Evolutionary conservation across 441 rosid genomes (phyloP), one percentile per base, ranked within the genome.

Genomic region (Adansonia gregorii): DNA sequence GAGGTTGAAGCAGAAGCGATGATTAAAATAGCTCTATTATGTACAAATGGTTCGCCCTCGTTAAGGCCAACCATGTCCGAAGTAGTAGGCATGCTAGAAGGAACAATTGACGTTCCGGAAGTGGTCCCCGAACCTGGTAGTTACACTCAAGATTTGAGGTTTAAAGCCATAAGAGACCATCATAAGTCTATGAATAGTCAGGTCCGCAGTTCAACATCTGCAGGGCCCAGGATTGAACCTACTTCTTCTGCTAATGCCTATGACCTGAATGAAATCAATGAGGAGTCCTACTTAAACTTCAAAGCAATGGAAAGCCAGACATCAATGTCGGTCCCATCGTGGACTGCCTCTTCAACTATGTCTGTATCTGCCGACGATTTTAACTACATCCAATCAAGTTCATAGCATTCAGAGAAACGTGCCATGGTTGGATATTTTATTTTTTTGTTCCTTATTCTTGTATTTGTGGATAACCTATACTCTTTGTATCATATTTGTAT

Each of bases 31-130:
- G 91, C 88, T 46, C 88, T 91, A 2, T 58, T 90, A 76, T 90
- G 96, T 78, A 81, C 96, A 3, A 89, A 83, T 41, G 89, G 80
- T 8, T 83, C 93, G 5, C 87, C 93, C 4, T 48, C 87, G 2
- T 66, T 80, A 7, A 86, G 95, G 46, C 95, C 95, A 27, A 78
- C 86, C 7, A 93, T 93, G 95, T 89, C 93, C 0, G 90, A 89
- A 79, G 95, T 88, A 1, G 93, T 87, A 8, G 86, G 84, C 41
- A 93, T 90, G 97, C 86, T 91, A 0, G 90, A 90, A 79, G 91
- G 94, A 70, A 70, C 49, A 0, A 77, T 69, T 58, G 55, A 52
- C 2, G 76, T 90, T 27, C 91, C 84, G 7, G 88, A 87, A 41
- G 2, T 74, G 14, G 31, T 60, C 4, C 84, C 85, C n/a, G 87